phyloP scores from a whole-genome alignment of 2,329 filamentous ascomycete species.

The Fusarium oligoseptatum region DNA sequence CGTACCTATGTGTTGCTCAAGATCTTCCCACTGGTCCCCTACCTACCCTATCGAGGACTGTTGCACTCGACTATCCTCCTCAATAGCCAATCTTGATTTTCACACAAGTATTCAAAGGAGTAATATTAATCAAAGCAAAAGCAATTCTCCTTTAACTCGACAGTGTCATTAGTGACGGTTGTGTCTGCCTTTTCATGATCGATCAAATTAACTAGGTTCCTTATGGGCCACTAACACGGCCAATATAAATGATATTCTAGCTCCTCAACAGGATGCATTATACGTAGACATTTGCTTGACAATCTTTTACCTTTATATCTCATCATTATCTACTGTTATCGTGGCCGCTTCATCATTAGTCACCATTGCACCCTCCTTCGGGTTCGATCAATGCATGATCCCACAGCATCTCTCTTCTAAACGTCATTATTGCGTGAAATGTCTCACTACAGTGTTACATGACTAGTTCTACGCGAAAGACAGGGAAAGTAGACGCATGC shows the following conservation, averaged over 20 bases:
- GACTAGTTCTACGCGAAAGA: background rate
- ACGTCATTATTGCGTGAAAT: background rate
- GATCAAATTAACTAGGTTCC: background rate
- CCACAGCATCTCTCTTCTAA: background rate
- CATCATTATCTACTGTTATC: background rate
- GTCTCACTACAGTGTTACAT: background rate
- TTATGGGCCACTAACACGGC: background rate
- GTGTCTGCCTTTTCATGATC: background rate
- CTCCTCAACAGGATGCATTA: background rate
- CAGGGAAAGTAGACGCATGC: background rate
- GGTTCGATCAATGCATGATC: background rate
- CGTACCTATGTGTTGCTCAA: background rate
- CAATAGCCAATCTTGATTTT: background rate
- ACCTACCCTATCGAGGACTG: background rate
- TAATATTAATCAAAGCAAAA: background rate
- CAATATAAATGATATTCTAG: background rate
- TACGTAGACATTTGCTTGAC: background rate
- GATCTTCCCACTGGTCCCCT: background rate
- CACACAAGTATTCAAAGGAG: background rate
- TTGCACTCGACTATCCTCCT: background rate
- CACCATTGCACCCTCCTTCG: background rate
- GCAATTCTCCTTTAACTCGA: background rate
- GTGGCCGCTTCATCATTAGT: background rate
- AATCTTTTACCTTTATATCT: too few species aligned
- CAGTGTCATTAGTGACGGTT: background rate